A percentile compares a stretch with the other conserved stretches of the same genome.
Evolutionary conservation across 768 basidiomycete species (phyloP).

Genomic region (Pleurotus citrinopileatus): DNA sequence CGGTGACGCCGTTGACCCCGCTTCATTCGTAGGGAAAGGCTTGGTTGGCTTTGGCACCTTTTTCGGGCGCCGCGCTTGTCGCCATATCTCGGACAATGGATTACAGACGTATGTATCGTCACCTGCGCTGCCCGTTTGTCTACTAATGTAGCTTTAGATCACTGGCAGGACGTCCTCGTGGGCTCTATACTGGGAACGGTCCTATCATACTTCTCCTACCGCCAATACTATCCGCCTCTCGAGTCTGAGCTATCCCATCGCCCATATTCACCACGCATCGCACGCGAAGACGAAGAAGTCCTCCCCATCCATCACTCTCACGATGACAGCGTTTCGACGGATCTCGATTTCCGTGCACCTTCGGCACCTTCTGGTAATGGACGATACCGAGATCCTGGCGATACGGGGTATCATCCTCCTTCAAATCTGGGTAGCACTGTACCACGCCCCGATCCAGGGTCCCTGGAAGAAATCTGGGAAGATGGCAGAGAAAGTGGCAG

Average conservation of each 20-base stretch:
- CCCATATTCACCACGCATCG: slow-evolving; percentile 70
- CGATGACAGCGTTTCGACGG: slow-evolving; percentile 15
- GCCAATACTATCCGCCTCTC: slow-evolving; percentile 84
- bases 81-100: slow-evolving; percentile 92
- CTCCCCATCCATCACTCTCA: slow-evolving; percentile 35
- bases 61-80: slow-evolving; percentile 73
- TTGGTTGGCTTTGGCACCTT: slow-evolving; percentile 79
- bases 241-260: slow-evolving; percentile 56
- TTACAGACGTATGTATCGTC: slow-evolving; percentile 75
- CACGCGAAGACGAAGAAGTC: slow-evolving; percentile 35
- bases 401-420: slow-evolving; percentile 11
- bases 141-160: slow-evolving; percentile 46
- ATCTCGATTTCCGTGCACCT: slow-evolving; percentile 3
- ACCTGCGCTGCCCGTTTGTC: background rate
- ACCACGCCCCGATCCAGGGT: slow-evolving; percentile 22
- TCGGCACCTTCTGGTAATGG: slow-evolving; percentile 15
- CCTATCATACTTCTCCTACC: slow-evolving; percentile 73
- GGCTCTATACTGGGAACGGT: slow-evolving; percentile 74
- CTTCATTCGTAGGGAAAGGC: slow-evolving; percentile 55
- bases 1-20: background rate
- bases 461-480: slow-evolving; percentile 25
- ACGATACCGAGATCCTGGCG: background rate
- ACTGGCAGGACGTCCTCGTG: slow-evolving; percentile 88
- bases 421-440: slow-evolving; percentile 32
- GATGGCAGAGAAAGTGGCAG: slow-evolving; percentile 12